Conservation (phyloP, 768 basidiomycete species). For the Lyophyllum decastes region DNA sequence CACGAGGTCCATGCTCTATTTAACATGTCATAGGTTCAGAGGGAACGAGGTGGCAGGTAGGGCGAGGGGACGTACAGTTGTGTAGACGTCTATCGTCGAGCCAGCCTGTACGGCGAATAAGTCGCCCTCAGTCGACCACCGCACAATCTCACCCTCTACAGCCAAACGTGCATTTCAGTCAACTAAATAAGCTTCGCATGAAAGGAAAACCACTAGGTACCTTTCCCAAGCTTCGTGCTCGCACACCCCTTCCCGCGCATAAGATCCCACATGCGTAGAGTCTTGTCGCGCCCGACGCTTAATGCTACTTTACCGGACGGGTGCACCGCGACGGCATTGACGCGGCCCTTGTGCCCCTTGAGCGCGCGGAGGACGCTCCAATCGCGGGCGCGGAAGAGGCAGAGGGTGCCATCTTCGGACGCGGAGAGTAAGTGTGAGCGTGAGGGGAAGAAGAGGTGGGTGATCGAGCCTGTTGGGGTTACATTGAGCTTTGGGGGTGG, state of each 20-base stretch:
- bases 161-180: not conserved
- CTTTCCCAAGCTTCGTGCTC: constrained; percentile 87
- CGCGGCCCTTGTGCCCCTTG: constrained; percentile 91
- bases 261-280: constrained; percentile 97
- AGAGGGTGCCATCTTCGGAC: constrained; percentile 90
- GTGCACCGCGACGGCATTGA: constrained; percentile 90
- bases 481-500: not conserved
- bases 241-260: constrained; percentile 92
- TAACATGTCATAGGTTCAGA: not conserved
- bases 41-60: not conserved
- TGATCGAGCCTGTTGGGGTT: constrained; percentile 76
- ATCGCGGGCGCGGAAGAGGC: constrained; percentile 89
- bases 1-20: constrained; percentile 76
- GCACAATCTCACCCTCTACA: constrained; percentile 88
- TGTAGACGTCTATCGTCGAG: constrained; percentile 79
- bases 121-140: constrained; percentile 80
- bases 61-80: constrained; percentile 52
- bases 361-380: constrained; percentile 88
- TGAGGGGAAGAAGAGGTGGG: constrained; percentile 82
- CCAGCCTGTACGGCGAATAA: constrained; percentile 80
- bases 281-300: constrained; percentile 88
- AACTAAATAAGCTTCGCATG: not conserved
- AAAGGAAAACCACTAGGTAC: constrained; percentile 38
- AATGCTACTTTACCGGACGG: constrained; percentile 91
- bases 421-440: constrained; percentile 89